Conservation (phyloP, 208 protist genomes). For the Tritrichomonas foetus region DNA sequence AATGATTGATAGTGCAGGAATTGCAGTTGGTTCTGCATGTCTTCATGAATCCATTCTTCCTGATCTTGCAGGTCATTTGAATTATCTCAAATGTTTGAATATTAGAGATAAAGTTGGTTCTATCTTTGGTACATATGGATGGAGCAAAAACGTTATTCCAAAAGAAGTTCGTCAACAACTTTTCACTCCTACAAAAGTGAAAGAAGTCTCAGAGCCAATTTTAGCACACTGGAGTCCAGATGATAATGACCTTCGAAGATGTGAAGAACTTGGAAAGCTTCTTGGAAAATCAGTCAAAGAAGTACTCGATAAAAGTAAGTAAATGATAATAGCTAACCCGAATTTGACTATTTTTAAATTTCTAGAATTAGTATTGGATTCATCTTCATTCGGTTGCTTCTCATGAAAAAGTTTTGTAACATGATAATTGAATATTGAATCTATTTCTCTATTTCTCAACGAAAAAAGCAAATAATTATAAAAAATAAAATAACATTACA, state of each 20-base stretch:
- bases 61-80: neutral
- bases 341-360: too few species aligned
- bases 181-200: neutral
- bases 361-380: too few species aligned
- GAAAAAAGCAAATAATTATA: too few species aligned
- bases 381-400: too few species aligned
- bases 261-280: neutral
- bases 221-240: neutral
- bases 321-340: too few species aligned
- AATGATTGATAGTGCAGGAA: neutral
- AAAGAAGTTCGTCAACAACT: neutral
- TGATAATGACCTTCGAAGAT: neutral
- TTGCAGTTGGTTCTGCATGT: neutral
- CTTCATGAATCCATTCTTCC: conserved; percentile 17
- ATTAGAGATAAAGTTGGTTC: neutral
- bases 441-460: too few species aligned
- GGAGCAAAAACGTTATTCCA: neutral
- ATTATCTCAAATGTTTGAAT: neutral
- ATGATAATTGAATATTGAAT: too few species aligned
- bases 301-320: too few species aligned
- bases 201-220: neutral
- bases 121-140: conserved; percentile 8
- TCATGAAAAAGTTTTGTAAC: too few species aligned
- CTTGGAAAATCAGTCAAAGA: too few species aligned
- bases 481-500: too few species aligned